Conservation (phyloP, 2,329 filamentous ascomycete species). For the Fusarium musae region DNA sequence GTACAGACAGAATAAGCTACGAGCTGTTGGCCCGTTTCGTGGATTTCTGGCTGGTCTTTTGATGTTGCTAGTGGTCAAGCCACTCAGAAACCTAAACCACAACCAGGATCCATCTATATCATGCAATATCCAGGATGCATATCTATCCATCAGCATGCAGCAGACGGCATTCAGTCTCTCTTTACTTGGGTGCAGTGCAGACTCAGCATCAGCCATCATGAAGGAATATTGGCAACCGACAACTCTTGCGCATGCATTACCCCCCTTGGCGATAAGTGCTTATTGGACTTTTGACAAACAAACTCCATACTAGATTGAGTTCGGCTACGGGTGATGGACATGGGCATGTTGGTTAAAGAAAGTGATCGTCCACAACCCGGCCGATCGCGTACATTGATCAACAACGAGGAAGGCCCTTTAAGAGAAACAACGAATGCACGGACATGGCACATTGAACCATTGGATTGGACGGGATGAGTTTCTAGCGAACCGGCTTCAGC, state of each 20-base stretch:
- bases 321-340: constrained; percentile 33
- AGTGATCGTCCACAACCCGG: constrained; percentile 23
- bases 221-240: neutral
- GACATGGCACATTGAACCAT: constrained; percentile 1
- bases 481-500: neutral
- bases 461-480: neutral
- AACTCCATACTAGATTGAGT: constrained; percentile 16
- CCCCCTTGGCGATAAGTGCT: neutral
- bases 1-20: neutral
- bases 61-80: neutral
- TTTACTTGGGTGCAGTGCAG: neutral
- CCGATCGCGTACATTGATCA: constrained; percentile 32
- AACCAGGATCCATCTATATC: neutral
- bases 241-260: neutral
- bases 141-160: neutral
- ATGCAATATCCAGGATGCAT: constrained; percentile 4
- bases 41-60: neutral
- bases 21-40: neutral
- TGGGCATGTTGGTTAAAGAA: constrained; percentile 8
- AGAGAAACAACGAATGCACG: constrained; percentile 12
- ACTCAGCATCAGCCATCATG: neutral
- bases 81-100: neutral
- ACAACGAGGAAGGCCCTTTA: neutral
- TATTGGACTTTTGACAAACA: constrained; percentile 4
- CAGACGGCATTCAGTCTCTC: neutral